Evolutionary conservation across 305 asterid genomes (phyloP).

Genomic region (Stenogyne calaminthoides): DNA sequence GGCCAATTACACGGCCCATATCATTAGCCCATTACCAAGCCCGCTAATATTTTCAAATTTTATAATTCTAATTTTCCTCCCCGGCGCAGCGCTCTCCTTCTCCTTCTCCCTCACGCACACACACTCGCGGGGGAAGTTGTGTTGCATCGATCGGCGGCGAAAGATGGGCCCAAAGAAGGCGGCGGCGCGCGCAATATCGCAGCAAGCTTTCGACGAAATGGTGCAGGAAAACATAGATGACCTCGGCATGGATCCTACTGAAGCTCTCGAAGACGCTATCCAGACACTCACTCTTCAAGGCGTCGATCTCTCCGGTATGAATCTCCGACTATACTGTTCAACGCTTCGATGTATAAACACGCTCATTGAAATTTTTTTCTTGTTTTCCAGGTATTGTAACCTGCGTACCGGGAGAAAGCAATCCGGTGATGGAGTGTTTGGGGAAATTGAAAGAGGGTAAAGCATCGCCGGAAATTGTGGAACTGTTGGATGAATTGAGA

Average conservation of each 20-base stretch:
- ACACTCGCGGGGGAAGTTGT: neutral
- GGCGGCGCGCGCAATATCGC: conserved; percentile 69
- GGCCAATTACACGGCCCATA: conserved; percentile 14
- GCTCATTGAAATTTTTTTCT: neutral
- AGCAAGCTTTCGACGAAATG: conserved; percentile 92
- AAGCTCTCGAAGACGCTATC: conserved; percentile 88
- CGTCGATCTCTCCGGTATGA: conserved; percentile 83
- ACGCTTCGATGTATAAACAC: neutral
- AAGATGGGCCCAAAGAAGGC: conserved; percentile 63
- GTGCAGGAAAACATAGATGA: conserved; percentile 91
- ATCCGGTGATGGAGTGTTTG: conserved; percentile 67
- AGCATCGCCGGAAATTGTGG: conserved; percentile 34
- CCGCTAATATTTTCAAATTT: conserved; percentile 34
- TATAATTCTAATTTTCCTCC: conserved; percentile 11
- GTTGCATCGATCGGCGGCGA: conserved; percentile 38
- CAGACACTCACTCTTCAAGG: conserved; percentile 89
- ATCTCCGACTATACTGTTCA: neutral
- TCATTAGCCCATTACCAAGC: neutral
- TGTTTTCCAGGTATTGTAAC: conserved; percentile 49
- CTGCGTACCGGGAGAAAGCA: conserved; percentile 53
- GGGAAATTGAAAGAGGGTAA: conserved; percentile 52
- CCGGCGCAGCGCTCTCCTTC: conserved; percentile 10
- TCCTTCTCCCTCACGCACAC: neutral
- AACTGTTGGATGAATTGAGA: conserved; percentile 52
- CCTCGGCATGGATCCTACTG: conserved; percentile 85